phyloP scores from a whole-genome alignment of 306 rosid genomes.

The Medicago truncatula region MtrunA17r5.0-ANR NC_053043.1:34985001-34985500 shows the following conservation, averaged over 20 bases:
- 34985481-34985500: conserved; percentile 83
- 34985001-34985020: conserved; percentile 3
- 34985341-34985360: conserved; percentile 97
- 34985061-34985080: conserved; percentile 4
- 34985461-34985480: conserved; percentile 92
- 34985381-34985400: conserved; percentile 94
- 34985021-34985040: not conserved
- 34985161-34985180: not conserved
- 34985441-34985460: conserved; percentile 88
- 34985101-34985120: conserved; percentile 9
- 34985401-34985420: conserved; percentile 99
- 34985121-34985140: conserved; percentile 28
- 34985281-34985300: conserved; percentile 59
- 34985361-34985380: conserved; percentile 97
- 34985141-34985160: conserved; percentile 15
- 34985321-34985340: conserved; percentile 88
- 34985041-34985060: not conserved
- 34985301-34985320: conserved; percentile 66
- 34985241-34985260: conserved; percentile 53
- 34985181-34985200: not conserved
- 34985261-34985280: conserved; percentile 39
- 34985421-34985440: conserved; percentile 98
- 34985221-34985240: conserved; percentile 52
- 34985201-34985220: conserved; percentile 27
- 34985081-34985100: conserved; percentile 31